Percentiles rank a stretch among this genome's conserved stretches.
These are phyloP conservation scores for Lactarius hengduanensis DNA, from an alignment of 768 basidiomycete genomes.

Conservation along the genomic window DNA sequence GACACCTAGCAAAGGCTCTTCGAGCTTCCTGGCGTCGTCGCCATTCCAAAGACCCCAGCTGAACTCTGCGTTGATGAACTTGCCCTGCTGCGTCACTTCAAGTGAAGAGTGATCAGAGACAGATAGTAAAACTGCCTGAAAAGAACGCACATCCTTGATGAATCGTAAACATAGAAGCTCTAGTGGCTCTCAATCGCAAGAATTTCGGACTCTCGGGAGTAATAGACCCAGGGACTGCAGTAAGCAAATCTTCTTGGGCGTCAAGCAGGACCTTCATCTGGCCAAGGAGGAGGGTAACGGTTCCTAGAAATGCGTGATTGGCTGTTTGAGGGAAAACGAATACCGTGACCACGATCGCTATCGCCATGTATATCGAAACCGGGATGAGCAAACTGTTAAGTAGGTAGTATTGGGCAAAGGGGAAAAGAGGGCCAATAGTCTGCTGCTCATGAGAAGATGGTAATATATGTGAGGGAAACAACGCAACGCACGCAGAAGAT, in stretches of 20 bases:
- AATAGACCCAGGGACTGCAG: conserved; percentile 29
- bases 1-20: conserved; percentile 38
- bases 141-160: conserved; percentile 35
- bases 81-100: conserved; percentile 38
- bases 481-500: conserved; percentile 39
- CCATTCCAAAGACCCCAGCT: conserved; percentile 47
- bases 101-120: background rate
- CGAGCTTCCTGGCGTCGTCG: conserved; percentile 41
- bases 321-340: conserved; percentile 55
- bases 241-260: conserved; percentile 38
- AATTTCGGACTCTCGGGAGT: conserved; percentile 29
- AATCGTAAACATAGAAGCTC: conserved; percentile 31
- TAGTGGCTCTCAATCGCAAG: conserved; percentile 29
- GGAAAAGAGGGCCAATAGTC: conserved; percentile 51
- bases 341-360: conserved; percentile 44
- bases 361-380: conserved; percentile 47
- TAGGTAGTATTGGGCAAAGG: conserved; percentile 44
- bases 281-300: conserved; percentile 35
- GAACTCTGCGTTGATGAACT: conserved; percentile 44
- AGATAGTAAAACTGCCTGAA: background rate
- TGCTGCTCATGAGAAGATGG: conserved; percentile 23
- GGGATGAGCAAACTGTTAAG: conserved; percentile 46
- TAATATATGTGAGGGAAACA: background rate
- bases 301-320: conserved; percentile 41
- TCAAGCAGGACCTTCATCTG: conserved; percentile 35